phyloP scores from a whole-genome alignment of 345 rosid species.

The Abelmoschus esculentus region DNA sequence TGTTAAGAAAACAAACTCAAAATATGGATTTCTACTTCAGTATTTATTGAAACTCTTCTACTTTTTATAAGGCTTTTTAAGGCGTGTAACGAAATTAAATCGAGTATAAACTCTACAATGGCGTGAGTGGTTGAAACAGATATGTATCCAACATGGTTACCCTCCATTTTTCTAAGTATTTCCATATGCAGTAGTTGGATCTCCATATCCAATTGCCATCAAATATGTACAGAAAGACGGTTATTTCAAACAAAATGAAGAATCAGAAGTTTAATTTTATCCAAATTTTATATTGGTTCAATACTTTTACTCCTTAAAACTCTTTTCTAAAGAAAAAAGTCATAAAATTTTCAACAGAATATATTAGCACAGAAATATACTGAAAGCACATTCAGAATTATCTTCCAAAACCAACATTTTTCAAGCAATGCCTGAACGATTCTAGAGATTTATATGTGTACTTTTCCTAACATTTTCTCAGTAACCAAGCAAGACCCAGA shows the following conservation, averaged over 20 bases:
- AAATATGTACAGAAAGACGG: neutral
- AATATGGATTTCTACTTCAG: neutral
- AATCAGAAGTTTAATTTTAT: no score
- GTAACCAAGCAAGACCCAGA: constrained; percentile 7
- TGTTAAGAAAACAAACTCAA: neutral
- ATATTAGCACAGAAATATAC: no score
- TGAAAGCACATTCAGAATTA: neutral
- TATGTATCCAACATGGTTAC: no score
- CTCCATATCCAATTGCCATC: neutral
- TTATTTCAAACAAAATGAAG: neutral
- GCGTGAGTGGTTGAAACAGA: no score
- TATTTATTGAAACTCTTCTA: neutral
- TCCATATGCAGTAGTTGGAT: neutral
- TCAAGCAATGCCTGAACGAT: neutral
- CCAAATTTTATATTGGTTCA: no score
- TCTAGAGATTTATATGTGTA: neutral
- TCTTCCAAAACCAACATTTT: neutral
- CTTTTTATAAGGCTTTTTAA: neutral
- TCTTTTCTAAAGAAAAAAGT: no score
- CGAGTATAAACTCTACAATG: neutral
- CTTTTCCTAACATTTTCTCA: neutral
- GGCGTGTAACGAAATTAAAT: neutral
- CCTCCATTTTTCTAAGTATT: no score
- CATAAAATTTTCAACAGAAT: no score
- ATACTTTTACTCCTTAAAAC: no score